Evolutionary conservation across 2,329 filamentous ascomycete genomes (phyloP), one percentile per base, ranked within the genome.

Genomic region (Claviceps sp.): DNA sequence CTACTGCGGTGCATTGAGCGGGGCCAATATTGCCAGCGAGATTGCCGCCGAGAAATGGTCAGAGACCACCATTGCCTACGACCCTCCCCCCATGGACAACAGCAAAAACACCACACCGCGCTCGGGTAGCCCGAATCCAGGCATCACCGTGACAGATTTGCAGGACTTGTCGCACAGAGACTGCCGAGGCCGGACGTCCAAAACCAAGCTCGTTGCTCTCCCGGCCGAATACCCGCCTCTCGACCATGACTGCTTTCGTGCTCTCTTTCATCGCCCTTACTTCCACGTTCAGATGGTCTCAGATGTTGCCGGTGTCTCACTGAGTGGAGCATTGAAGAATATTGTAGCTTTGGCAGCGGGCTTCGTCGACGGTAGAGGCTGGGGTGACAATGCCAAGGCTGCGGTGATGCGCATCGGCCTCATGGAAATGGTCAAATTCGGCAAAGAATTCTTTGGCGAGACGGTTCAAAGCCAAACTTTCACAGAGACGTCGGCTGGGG

Each of bases 301-400:
- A 38, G 93, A 98, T 64, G 93, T 98, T n/a, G 93, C 91, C 0
- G 93, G 93, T 58, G 91, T 96, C 1, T 97, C 93, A 5, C 82
- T 98, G 37, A 86, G 90, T 44, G 93, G 93, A 54, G 93, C 93
- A 0, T 74, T 98, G 59, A 98, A 98, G 77, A 98, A 98, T 73
- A 85, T 98, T 57, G 88, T 98, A 51, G 93, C 93, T 5, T 74
- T 98, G 17, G 91, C 89, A 5, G 90, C 93, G 36, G 93, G 93
- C 53, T 98, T 95, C 68, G 89, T 97, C 45, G 88, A 95, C 58
- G 93, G 93, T 38, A 80, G 91, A 55, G 91, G 91, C 58, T 98
- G 93, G 91, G 93, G 93, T 62, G 90, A 97, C 73, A 98, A 97
- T 60, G 91, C 91, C 58, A 97, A 98, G 73, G 89, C 93, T n/a